Evolutionary conservation across 208 protist genomes (phyloP), one percentile per base, ranked within the genome.

Genomic region (Leishmania mexicana): DNA sequence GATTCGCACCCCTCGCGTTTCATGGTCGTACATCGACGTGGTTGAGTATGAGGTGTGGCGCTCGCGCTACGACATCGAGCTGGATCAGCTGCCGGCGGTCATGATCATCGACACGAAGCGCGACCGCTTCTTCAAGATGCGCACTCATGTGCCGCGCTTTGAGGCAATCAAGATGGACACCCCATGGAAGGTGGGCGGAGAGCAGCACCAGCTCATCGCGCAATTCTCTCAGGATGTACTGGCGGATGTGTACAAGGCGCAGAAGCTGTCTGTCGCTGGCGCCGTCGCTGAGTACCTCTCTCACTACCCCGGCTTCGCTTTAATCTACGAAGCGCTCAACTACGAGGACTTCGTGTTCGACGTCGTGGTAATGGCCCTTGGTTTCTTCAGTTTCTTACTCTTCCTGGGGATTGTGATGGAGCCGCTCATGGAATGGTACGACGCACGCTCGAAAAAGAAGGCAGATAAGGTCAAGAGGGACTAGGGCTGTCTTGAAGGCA

Each of bases 271-370:
- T 15, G 47, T 92, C 21, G 83, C 91, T 2, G 92, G 91, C 49
- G 78, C 79, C 47, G 53, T 91, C 3, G 90, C 95, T 1, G 93
- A 98, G 83, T 84, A 70, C 38, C 73, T 97, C 64, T 86, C 90
- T 4, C 78, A 87, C 67, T 81, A 94, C 42, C 91, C 85, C 1
- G 88, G 83, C 15, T 86, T 94, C 38, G 78, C 78, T 15, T 65
- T 28, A 17, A 42, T 96, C 6, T 95, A 97, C 87, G 54, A 79
- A 35, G 40, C 82, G 24, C 78, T 96, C 4, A 78, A 83, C 40
- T 96, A 96, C 80, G 92, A 97, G 24, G 94, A 97, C 72, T 87
- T 86, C 15, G 80, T 92, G 24, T 93, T 97, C 57, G 83, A 96
- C 17, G 64, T 85, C 11, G 85, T 94, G 31, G 72, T 94, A 19